Conservation (phyloP, 176 grass and related monocot species). For the Oryza rufipogon region DNA sequence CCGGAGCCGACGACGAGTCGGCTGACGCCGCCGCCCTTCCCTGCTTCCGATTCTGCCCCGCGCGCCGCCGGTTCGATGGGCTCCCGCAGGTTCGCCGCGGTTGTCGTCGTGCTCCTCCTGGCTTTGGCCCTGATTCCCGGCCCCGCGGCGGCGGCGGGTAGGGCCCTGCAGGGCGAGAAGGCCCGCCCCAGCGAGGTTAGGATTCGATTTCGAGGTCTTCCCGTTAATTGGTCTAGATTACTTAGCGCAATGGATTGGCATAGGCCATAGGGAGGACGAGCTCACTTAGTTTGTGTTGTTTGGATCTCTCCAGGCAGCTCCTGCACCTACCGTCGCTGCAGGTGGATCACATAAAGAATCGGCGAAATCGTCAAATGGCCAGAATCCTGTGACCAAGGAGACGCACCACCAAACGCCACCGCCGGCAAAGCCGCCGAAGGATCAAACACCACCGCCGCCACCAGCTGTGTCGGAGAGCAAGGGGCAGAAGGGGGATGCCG, state of each 20-base stretch:
- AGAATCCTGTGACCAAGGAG: conserved; percentile 4
- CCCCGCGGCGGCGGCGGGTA: conserved; percentile 19
- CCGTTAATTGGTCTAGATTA: neutral
- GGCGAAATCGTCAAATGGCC: neutral
- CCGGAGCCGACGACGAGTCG: conserved; percentile 28
- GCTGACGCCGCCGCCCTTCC: conserved; percentile 13
- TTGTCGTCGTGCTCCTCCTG: conserved; percentile 34
- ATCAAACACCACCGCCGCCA: neutral
- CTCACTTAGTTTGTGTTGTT: neutral
- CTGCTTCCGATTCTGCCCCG: neutral
- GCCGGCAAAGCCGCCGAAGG: neutral
- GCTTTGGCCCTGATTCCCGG: conserved; percentile 24
- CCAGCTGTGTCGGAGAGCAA: conserved; percentile 7
- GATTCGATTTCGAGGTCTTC: neutral
- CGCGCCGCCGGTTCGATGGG: conserved; percentile 29
- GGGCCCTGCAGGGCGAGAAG: conserved; percentile 44
- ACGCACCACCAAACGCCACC: neutral
- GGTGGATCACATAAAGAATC: conserved; percentile 32
- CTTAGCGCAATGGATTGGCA: neutral
- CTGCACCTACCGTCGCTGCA: conserved; percentile 10
- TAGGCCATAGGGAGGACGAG: neutral
- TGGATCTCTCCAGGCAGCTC: conserved; percentile 38
- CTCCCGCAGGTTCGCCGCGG: conserved; percentile 14
- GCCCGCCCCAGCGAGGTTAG: conserved; percentile 46
- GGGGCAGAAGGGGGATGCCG: neutral